Base-by-base conservation (phyloP, 2,329 filamentous ascomycete species). In the Fusarium azukiicola region DNA sequence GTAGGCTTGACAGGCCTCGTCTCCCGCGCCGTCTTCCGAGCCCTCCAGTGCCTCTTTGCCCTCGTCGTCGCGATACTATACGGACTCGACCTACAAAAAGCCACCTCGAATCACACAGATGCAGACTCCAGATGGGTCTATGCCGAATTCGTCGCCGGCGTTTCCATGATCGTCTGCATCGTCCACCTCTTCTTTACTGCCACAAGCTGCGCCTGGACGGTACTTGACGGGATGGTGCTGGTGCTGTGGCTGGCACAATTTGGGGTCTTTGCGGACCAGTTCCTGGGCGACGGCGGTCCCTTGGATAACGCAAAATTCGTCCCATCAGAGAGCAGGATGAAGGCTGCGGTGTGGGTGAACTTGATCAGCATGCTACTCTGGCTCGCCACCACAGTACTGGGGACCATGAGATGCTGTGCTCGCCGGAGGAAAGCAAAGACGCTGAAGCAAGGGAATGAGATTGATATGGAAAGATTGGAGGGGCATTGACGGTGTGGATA, bases 21-120 rank as follows among this genome's bases (percentile, higher is more conserved):
- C 5, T 64, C 54, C 38, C 71, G 47, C 17, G 47, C 71, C 17
- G 14, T 47, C 10, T 9, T 73, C 40, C 71, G 71, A 19, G 27
- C 27, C 21, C 47, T 73, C 5, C 71, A 73, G 47, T 73, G 67
- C 21, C 38, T 54, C 49, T 73, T 73, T 46, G 71, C 71, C 46
- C 17, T 73, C 19, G 38, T 66, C 17, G 40, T 47, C 7, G 67
- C 67, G n/a, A 32, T 71, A 6, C 14, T 73, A 3, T 71, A 73
- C 54, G 67, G 47, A n/a, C 67, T 73, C 27, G 67, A 73, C 56
- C 71, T 73, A 12, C 17, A 13, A 27, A 56, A 71, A 63, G 71
- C 71, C 10, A 73, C 46, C 12, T 27, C 52, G 4, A 32, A 73
- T 1, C 23, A 47, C 40, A 13, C 10, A 8, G n/a, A 32, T 44